Percentiles rank a stretch among this genome's conserved stretches.
Evolutionary conservation across 768 basidiomycete genomes (phyloP).

Genomic region (Tylopilus intermedius): DNA sequence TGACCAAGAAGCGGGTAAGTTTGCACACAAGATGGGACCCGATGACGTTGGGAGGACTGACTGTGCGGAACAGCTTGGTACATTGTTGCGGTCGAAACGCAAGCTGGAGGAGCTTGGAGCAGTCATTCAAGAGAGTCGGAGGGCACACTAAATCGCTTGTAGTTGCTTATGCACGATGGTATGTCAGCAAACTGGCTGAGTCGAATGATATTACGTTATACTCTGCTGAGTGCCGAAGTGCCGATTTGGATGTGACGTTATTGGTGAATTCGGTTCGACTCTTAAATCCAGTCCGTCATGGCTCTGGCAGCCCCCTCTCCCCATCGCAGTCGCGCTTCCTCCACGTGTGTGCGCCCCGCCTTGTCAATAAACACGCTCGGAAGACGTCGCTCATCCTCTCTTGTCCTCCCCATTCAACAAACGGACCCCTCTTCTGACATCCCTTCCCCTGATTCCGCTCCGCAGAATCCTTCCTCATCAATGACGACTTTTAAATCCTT

Average conservation of each 20-base stretch:
- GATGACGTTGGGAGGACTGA: neutral
- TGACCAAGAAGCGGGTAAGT: constrained; percentile 98
- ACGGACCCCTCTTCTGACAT: constrained; percentile 1
- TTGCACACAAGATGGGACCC: neutral
- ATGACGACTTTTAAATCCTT: constrained; percentile 28
- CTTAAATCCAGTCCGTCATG: constrained; percentile 16
- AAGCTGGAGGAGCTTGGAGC: constrained; percentile 94
- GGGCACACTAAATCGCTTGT: constrained; percentile 44
- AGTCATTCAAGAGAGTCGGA: constrained; percentile 91
- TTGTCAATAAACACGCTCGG: constrained; percentile 51
- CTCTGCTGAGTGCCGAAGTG: constrained; percentile 1
- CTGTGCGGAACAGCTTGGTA: constrained; percentile 68
- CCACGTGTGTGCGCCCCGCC: constrained; percentile 51
- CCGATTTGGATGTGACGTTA: constrained; percentile 9
- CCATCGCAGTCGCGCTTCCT: constrained; percentile 53
- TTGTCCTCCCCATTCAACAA: constrained; percentile 33
- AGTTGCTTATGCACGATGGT: neutral
- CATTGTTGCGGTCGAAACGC: constrained; percentile 96
- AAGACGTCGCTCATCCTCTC: constrained; percentile 49
- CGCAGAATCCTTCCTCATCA: constrained; percentile 6
- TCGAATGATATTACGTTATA: neutral
- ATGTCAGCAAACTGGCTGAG: constrained; percentile 5
- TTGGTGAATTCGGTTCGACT: constrained; percentile 2
- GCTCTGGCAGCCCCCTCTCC: constrained; percentile 37
- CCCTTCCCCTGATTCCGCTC: neutral